Evolutionary conservation across 768 basidiomycete species (phyloP).

Genomic region (Russula earlei): DNA sequence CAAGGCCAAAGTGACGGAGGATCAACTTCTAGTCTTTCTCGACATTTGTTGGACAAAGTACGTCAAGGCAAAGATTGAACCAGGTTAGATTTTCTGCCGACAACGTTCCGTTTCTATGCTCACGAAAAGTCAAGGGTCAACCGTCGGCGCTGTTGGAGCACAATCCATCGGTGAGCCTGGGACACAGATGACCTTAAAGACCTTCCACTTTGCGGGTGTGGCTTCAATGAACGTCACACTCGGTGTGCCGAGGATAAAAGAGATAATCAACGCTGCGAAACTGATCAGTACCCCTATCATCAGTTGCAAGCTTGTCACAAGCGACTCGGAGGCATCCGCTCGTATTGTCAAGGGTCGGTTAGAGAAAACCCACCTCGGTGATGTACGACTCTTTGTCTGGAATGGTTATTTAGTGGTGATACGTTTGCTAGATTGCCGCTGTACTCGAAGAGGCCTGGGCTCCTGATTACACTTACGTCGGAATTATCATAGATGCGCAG

Average conservation of each 20-base stretch:
- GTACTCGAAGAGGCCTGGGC: slow-evolving; percentile 96
- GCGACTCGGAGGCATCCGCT: slow-evolving; percentile 85
- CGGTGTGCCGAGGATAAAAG: slow-evolving; percentile 99
- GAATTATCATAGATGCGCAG: slow-evolving; percentile 82
- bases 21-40: slow-evolving; percentile 71
- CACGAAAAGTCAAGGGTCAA: slow-evolving; percentile 56
- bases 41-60: slow-evolving; percentile 88
- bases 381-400: slow-evolving; percentile 44
- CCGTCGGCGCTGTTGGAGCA: slow-evolving; percentile 96
- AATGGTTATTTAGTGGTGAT: background rate
- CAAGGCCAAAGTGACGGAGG: slow-evolving; percentile 77
- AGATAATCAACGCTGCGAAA: slow-evolving; percentile 99
- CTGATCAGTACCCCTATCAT: slow-evolving; percentile 96
- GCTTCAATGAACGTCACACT: slow-evolving; percentile 99
- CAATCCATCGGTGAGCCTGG: slow-evolving; percentile 99
- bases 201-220: slow-evolving; percentile 99
- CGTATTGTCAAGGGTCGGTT: slow-evolving; percentile 94
- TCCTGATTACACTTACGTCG: slow-evolving; percentile 84
- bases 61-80: slow-evolving; percentile 92
- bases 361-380: slow-evolving; percentile 90
- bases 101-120: background rate
- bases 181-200: slow-evolving; percentile 99
- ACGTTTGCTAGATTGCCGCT: slow-evolving; percentile 59
- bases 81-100: slow-evolving; percentile 40
- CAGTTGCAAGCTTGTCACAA: slow-evolving; percentile 84